Base-by-base conservation (phyloP, 2,329 filamentous ascomycete genomes). In the Fusarium udum region DNA sequence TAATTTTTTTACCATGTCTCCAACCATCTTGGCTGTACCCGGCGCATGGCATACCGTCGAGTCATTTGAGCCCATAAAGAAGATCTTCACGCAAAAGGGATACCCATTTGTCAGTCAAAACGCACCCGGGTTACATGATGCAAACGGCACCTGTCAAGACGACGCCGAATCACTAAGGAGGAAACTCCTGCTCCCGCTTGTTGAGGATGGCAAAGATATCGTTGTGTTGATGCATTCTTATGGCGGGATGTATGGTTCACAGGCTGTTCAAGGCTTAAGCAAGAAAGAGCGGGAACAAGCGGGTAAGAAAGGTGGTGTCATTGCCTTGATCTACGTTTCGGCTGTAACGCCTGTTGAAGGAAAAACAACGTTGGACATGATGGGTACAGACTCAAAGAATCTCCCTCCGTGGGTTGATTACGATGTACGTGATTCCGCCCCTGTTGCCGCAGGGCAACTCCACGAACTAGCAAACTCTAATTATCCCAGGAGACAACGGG, bases 171-270 rank as follows among this genome's bases (percentile, higher is more conserved):
- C 67, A 2, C 36, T 76, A 7, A 62, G 64, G 2, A 36, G 60
- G 7, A 51, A 65, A 1, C 14, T 69, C 6, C 7, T 76, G 3
- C 4, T 62, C 8, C 69, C 69, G 7, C 49, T 76, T 15, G 14
- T 76, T 3, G 68, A 76, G 11, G 55, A 58, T 4, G 75, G 68
- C 4, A 78, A 68, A 14, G 73, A 78, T 7, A 56, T 78, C 16
- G 42, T 75, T 6, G 10, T 78, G 1, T 12, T 77, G 36, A 74
- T 73, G 73, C 76, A 78, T 59, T 78, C 76, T 3, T 78, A 78
- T 11, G 75, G 75, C 7, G 75, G 73, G 0, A 52, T 63, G 6
- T 67, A 72, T 6, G 76, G 74, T 1, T 67, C 66, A 7, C 72
- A 67, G 8, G 72, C 75, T 3, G 70, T 71, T 4, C 39, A 61